Conservation (phyloP, 1,139 yeast species). For the Pneumocystis oryctolagi region DNA sequence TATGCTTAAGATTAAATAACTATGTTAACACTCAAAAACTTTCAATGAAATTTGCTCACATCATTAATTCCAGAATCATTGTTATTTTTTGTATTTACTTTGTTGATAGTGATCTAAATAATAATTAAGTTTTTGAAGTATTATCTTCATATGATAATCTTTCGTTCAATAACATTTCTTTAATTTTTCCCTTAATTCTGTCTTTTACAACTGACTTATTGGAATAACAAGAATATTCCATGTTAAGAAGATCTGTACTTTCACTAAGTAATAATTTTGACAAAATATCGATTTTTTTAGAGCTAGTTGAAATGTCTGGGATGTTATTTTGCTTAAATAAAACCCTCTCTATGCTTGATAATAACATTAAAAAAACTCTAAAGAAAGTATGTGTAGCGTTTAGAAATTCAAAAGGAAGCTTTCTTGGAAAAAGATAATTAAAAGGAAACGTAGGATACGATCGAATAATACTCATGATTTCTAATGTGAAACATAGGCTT, state of each 20-base stretch:
- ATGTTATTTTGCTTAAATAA: not conserved
- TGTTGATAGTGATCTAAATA: not conserved
- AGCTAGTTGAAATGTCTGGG: not conserved
- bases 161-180: not conserved
- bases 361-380: not conserved
- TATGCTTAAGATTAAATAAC: no score
- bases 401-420: not conserved
- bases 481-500: not conserved
- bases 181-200: not conserved
- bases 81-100: not conserved
- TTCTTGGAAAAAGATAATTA: not conserved
- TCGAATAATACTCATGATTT: not conserved
- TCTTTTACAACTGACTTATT: not conserved
- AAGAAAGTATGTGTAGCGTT: not conserved
- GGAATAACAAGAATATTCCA: not conserved
- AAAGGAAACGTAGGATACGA: not conserved
- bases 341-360: not conserved
- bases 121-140: not conserved
- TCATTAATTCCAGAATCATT: not conserved
- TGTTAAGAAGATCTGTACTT: not conserved
- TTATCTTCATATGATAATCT: not conserved
- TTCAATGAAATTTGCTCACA: no score
- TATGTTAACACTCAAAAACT: no score
- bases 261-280: not conserved
- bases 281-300: not conserved